Evolutionary conservation across 306 rosid species (phyloP), one percentile per base, ranked within the genome.

Genomic region (Acacia melanoxylon): DNA sequence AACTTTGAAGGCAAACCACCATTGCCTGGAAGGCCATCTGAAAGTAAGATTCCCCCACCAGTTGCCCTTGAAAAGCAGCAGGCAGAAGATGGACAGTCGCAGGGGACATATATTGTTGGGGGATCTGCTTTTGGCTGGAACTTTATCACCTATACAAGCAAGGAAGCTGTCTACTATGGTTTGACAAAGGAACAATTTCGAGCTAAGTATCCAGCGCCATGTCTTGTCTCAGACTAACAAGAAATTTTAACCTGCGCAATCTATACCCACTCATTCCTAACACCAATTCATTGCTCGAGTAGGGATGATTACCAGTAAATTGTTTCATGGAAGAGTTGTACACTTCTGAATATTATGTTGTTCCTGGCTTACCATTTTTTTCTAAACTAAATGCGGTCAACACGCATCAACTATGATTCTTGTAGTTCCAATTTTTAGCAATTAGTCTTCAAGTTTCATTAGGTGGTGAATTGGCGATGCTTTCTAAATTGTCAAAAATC

Each of bases 101-200:
- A 48, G 1, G 95, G 91, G 68, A 72, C 91, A 56, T 90, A 89
- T 70, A 72, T 91, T 51, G 92, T 94, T 75, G 98, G 98, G 37
- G 98, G 98, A 73, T 94, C 98, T 15, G 98, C 95, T 58, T 90
- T 93, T 24, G 98, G 97, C 45, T 94, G 97, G 97, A 94, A 94
- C 59, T 94, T 94, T 74, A 84, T 94, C 73, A 89, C 93, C 71
- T 89, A 72, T 81, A 24, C 84, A n/a, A 85, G 91, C 68, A 42
- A 66, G 3, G 88, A 88, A 17, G 85, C 97, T 13, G 92, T 87
- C 80, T 94, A 91, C 75, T 91, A 81, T 80, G 97, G 98, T 54
- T 79, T 80, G 67, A 87, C 97, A 8, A 94, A 94, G 86, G 95
- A 93, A 77, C 58, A 87, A 48, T 94, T 82, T 71, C 91, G 95